Evolutionary conservation across 2,329 filamentous ascomycete genomes (phyloP), one percentile per base, ranked within the genome.

Genomic region (Aspergillus chevalieri): DNA sequence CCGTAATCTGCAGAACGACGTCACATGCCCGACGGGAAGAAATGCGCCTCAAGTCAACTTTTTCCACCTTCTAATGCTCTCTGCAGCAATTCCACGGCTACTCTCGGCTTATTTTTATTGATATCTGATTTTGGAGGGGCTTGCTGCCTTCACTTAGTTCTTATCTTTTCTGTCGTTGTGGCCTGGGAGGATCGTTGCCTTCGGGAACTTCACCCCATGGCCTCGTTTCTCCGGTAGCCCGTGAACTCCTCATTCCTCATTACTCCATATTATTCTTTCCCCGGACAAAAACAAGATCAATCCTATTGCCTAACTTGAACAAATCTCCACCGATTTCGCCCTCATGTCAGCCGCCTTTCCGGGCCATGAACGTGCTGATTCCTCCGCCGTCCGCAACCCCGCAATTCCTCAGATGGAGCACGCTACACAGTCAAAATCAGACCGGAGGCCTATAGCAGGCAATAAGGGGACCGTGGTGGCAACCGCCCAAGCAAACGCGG

Each of bases 361-460:
- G 48, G 63, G 62, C 47, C 57, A 69, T 69, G 66, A 54, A 47
- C 59, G 57, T 50, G 30, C 50, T 48, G 57, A 58, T 43, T 51
- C 53, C 19, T 47, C 52, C 28, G n/a, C 50, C 33, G 28, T 51
- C 41, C 17, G 49, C 43, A 41, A 51, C 44, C 44, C 39, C 54
- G 46, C 59, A 56, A 21, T 53, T 55, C 22, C 52, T 51, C 58
- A 57, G 56, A 68, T 68, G 67, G 65, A 67, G 55, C 58, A 59
- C 46, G 58, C 57, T 49, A 54, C 61, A 53, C 61, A 63, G 36
- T 51, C 56, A 30, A 49, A 57, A 51, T 53, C 58, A 41, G 47
- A 56, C 48, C 52, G 56, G 44, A 47, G 49, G 46, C 47, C 59
- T 39, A 51, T 61, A 50, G 21, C 55, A 28, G 54, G 55, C 47